Percentiles rank a stretch among this genome's conserved stretches.
These are phyloP conservation scores for Dactylonectria macrodidyma DNA, from an alignment of 2,329 filamentous ascomycete genomes.

Conservation along the genomic window DNA sequence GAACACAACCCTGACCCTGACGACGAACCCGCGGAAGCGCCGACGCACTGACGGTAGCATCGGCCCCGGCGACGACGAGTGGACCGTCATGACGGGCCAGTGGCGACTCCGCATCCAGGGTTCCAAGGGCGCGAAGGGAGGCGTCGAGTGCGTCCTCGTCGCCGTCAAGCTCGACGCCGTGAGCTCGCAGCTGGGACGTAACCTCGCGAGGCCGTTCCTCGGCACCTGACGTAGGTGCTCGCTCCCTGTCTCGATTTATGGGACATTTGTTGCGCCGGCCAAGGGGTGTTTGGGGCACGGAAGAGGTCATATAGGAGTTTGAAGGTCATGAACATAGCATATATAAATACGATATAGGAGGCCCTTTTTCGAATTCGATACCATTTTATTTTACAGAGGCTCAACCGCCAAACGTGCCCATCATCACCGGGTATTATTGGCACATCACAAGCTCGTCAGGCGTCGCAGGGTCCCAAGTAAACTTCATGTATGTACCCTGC, in stretches of 20 bases:
- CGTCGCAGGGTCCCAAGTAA: neutral
- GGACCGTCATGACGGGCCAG: slow-evolving; percentile 78
- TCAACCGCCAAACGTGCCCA: neutral
- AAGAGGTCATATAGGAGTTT: slow-evolving; percentile 22
- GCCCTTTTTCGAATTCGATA: slow-evolving; percentile 21
- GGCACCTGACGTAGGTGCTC: slow-evolving; percentile 36
- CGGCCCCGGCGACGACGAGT: slow-evolving; percentile 59
- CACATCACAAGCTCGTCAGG: neutral
- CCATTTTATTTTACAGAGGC: slow-evolving; percentile 1
- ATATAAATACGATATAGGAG: slow-evolving; percentile 15
- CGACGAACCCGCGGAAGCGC: slow-evolving; percentile 61
- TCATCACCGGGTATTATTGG: neutral
- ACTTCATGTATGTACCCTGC: slow-evolving; percentile 15
- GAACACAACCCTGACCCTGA: neutral
- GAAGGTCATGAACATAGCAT: slow-evolving; percentile 12
- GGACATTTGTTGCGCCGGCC: neutral
- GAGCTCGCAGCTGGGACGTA: slow-evolving; percentile 76
- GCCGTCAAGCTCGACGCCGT: slow-evolving; percentile 84
- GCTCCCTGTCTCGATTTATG: neutral
- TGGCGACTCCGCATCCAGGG: slow-evolving; percentile 79
- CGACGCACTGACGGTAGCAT: slow-evolving; percentile 56
- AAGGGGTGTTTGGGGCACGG: slow-evolving; percentile 14
- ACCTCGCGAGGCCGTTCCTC: slow-evolving; percentile 76
- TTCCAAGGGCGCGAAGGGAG: slow-evolving; percentile 63
- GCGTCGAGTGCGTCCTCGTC: slow-evolving; percentile 79